phyloP scores from a whole-genome alignment of 225 moss, liverwort and hornwort species.

The Bryoerythrophyllum caledonicum region DNA sequence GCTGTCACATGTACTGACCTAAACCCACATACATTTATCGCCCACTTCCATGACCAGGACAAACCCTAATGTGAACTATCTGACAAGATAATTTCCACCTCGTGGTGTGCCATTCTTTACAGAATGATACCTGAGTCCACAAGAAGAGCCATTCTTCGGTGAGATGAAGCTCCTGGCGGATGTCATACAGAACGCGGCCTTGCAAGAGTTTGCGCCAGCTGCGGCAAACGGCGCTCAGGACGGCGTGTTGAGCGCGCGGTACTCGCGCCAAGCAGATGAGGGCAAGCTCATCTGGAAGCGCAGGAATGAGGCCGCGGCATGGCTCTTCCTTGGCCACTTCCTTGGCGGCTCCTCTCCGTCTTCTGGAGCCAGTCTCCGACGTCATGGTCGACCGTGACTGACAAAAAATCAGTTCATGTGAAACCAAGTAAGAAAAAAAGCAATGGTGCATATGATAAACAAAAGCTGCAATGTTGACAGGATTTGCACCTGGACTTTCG shows the following conservation, averaged over 20 bases:
- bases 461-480: background rate
- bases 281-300: slow-evolving; percentile 79
- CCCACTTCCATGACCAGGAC: background rate
- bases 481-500: slow-evolving; percentile 48
- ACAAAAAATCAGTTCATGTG: background rate
- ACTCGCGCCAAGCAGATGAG: slow-evolving; percentile 82
- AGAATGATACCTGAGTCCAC: slow-evolving; percentile 95
- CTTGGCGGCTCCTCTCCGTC: slow-evolving; percentile 54
- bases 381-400: slow-evolving; percentile 48
- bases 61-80: slow-evolving; percentile 9
- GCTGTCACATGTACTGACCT: background rate
- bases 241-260: slow-evolving; percentile 75
- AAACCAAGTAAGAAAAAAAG: background rate
- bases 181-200: slow-evolving; percentile 74
- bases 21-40: slow-evolving; percentile 3
- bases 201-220: slow-evolving; percentile 82
- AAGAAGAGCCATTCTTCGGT: slow-evolving; percentile 93
- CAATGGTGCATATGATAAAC: background rate
- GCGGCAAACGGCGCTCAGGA: slow-evolving; percentile 75
- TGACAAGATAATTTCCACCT: background rate
- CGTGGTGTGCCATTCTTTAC: background rate
- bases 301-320: slow-evolving; percentile 65
- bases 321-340: slow-evolving; percentile 56
- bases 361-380: slow-evolving; percentile 51
- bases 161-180: slow-evolving; percentile 76